These are phyloP conservation scores for Tetrahymena thermophila DNA, from an alignment of 73 alveolate species.

Conservation along the genomic window DNA sequence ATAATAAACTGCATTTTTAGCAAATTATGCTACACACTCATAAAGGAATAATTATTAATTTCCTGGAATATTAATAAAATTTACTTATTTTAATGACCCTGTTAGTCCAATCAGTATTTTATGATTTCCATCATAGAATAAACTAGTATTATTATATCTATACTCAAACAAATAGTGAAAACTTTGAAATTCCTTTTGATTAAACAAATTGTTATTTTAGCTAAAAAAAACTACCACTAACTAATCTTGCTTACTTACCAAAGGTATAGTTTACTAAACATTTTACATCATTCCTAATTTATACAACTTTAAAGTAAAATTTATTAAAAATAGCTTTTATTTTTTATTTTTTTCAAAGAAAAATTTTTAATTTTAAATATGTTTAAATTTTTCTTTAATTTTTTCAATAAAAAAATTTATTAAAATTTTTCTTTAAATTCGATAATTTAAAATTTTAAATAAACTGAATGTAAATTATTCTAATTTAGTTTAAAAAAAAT, in stretches of 20 bases:
- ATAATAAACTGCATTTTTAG: neutral
- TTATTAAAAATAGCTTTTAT: no score
- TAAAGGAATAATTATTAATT: no score
- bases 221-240: neutral
- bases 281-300: neutral
- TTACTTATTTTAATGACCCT: neutral
- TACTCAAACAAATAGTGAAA: neutral
- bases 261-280: neutral
- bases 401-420: no score
- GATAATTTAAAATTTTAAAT: no score
- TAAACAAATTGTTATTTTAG: no score
- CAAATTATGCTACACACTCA: neutral
- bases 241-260: neutral
- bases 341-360: no score
- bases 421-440: no score
- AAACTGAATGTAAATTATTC: no score
- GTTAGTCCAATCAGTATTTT: neutral
- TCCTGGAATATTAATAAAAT: neutral
- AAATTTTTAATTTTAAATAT: no score
- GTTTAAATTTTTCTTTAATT: no score
- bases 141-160: neutral
- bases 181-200: no score
- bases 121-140: neutral
- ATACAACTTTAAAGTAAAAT: neutral
- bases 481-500: no score